Evolutionary conservation across 164 flowering plant species (phyloP), one percentile per base, ranked within the genome.

Genomic region (Stephania japonica): DNA sequence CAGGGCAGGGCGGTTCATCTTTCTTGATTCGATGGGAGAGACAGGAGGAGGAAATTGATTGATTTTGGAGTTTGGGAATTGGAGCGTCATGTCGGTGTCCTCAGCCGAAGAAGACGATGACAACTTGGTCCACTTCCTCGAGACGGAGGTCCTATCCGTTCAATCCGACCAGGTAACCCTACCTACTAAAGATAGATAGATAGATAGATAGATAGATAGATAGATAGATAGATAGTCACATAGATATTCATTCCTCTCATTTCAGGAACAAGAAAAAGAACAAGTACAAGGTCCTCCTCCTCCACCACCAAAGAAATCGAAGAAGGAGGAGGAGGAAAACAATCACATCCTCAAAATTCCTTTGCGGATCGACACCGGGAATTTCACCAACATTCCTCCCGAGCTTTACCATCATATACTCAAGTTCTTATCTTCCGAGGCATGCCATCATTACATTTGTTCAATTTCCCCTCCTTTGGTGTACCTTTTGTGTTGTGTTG

Each of bases 341-440:
- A 63, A n/a, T n/a, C n/a, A 27, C 32, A 3, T 27, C 68, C 68
- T 75, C 64, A 65, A 68, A 65, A 32, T 63, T 11, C 67, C 82
- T 72, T 76, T 66, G 68, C 82, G 81, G 73, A 84, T 87, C 18
- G 89, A 89, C 21, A 81, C 77, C 50, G 96, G 97, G 42, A 67
- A 76, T 49, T 82, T 92, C 78, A 88, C 92, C 84, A 84, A 82
- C 79, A 80, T 95, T 63, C 99, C 98, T 65, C 84, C 92, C 0
- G 99, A 95, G 64, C 82, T 95, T 42, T 87, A 86, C 73, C 87
- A 77, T 70, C 87, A 90, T 69, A 91, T 95, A 70, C 89, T 95
- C 77, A 95, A 95, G 76, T 93, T 90, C 78, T 89, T 95, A 2
- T 92, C 99, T 11, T 89, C 99, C 12, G 99, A 95, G 98, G 98